phyloP scores from a whole-genome alignment of 768 basidiomycete genomes.

The Pluteus cervinus region DNA sequence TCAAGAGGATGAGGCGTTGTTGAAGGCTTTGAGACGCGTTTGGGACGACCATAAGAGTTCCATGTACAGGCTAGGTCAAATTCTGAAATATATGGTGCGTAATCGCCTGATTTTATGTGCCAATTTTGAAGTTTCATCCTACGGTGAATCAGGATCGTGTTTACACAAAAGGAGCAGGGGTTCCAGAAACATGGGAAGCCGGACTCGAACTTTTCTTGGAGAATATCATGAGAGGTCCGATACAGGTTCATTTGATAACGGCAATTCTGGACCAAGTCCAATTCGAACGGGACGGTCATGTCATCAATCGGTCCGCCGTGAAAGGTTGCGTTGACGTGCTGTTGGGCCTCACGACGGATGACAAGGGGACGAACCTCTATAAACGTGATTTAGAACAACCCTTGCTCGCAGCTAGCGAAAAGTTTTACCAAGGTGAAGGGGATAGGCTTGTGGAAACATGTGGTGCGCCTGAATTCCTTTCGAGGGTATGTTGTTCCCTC shows the following conservation, averaged over 20 bases:
- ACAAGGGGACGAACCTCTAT: constrained; percentile 60
- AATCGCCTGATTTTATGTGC: constrained; percentile 8
- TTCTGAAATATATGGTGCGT: constrained; percentile 95
- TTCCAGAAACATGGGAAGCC: constrained; percentile 77
- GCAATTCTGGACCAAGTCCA: constrained; percentile 86
- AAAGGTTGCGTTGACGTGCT: constrained; percentile 87
- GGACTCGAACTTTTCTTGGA: constrained; percentile 80
- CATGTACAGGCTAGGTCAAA: constrained; percentile 83
- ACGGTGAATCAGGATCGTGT: constrained; percentile 70
- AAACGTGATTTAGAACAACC: constrained; percentile 78
- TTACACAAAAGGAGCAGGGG: constrained; percentile 65
- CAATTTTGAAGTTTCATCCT: constrained; percentile 2
- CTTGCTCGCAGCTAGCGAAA: constrained; percentile 69
- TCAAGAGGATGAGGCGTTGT: constrained; percentile 77
- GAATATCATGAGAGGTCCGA: constrained; percentile 73
- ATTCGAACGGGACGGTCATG: constrained; percentile 87
- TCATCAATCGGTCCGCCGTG: constrained; percentile 86
- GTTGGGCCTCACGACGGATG: constrained; percentile 52
- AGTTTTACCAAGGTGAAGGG: constrained; percentile 78
- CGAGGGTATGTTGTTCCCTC: constrained; percentile 45
- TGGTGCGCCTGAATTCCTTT: constrained; percentile 79
- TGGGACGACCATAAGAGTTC: constrained; percentile 94
- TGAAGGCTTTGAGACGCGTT: constrained; percentile 76
- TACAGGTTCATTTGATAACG: constrained; percentile 74
- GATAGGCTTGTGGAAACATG: constrained; percentile 62